These are phyloP conservation scores for Mycena indigotica DNA, from an alignment of 768 basidiomycete species.

Conservation along the genomic window DNA sequence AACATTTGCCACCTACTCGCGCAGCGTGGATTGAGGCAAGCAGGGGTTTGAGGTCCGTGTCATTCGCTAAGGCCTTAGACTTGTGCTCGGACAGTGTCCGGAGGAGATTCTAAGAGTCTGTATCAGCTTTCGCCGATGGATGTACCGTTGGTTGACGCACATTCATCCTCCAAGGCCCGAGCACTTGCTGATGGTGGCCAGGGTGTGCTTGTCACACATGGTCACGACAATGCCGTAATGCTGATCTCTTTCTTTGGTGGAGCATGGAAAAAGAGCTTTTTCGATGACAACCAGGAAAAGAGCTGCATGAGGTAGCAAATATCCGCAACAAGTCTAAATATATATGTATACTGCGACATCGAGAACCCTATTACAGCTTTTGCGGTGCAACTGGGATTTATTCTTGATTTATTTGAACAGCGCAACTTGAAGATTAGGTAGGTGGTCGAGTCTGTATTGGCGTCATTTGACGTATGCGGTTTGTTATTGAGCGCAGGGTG, in stretches of 20 bases:
- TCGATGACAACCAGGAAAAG: no score
- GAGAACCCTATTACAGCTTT: no score
- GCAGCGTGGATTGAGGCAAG: constrained; percentile 85
- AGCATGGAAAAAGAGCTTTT: no score
- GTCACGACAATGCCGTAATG: background rate
- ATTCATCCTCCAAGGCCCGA: constrained; percentile 44
- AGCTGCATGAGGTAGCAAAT: no score
- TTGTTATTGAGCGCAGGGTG: no score
- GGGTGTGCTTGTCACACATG: background rate
- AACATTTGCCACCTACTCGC: constrained; percentile 61
- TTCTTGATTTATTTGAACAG: no score
- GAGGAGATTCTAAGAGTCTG: constrained; percentile 71
- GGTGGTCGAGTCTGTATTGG: no score
- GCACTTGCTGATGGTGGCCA: constrained; percentile 18
- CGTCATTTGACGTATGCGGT: no score
- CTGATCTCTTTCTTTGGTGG: background rate
- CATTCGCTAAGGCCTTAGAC: constrained; percentile 58
- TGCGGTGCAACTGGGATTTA: no score
- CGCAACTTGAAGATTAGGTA: no score
- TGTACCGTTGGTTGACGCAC: constrained; percentile 30
- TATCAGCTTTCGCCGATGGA: constrained; percentile 5
- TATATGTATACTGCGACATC: no score
- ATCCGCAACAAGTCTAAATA: no score
- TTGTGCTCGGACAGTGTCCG: constrained; percentile 82
- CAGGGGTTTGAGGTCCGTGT: constrained; percentile 78